Base-by-base conservation (phyloP, 805 yeast species). In the Metschnikowia proteae region DNA sequence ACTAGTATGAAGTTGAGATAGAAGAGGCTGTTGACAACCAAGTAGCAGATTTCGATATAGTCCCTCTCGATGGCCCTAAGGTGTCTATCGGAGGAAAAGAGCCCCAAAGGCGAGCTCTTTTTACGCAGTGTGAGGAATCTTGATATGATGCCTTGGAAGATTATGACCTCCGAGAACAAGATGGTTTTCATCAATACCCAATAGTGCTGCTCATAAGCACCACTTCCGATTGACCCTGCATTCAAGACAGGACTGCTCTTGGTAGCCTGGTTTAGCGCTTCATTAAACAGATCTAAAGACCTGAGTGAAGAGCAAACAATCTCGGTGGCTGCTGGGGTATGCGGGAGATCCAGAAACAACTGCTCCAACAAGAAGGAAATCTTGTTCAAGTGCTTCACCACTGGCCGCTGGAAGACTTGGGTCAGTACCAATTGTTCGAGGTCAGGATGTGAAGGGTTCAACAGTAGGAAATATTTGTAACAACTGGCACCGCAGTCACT, bases 81-180 rank as follows among this genome's bases (percentile, higher is more conserved):
- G 23, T 46, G 55, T 5, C 36, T 33, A 6, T 36, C 47, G 4
- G 52, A 36, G 36, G 66, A 57, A 26, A 65, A 53, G 33, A 68
- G 51, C 8, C 26, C 43, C 10, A 41, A 10, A 62, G 54, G 1
- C 46, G 49, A 4, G 57, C 53, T 39, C 26, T 27, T 29, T 23
- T 51, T 51, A 17, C 41, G 59, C 29, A 65, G 47, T 23, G 62
- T 51, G 40, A 73, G 55, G 32, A 74, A 68, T 43, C 73, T 59
- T 0, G 79, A 60, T 6, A 73, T 56, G 11, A 76, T 63, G 3
- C 81, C 81, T 54, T 80, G 83, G 50, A 76, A 74, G 10, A 81
- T 69, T 8, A 81, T 64, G 7, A 80, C 68, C 34, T 76, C 63
- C 1, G 81, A 64, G 55, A 81, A 82, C 13, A 80, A 61, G 7